Evolutionary conservation across 352 stramenopile genomes (phyloP).

Genomic region (Phytophthora podocarpi): DNA sequence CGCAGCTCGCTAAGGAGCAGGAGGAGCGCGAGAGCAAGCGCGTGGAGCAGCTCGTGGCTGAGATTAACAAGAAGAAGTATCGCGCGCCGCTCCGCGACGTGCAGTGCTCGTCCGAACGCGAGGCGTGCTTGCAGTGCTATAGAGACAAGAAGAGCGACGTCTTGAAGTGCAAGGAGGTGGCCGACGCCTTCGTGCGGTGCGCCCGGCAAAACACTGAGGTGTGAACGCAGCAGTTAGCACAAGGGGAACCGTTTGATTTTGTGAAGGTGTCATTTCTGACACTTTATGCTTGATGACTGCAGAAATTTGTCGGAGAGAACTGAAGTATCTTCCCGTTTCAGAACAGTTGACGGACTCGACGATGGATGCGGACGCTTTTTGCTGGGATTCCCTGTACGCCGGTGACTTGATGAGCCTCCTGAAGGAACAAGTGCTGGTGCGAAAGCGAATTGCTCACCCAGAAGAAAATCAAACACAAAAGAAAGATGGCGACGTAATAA

Average conservation of each 20-base stretch:
- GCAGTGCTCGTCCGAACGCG: slow-evolving; percentile 77
- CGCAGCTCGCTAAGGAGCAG: slow-evolving; percentile 69
- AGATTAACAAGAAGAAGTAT: slow-evolving; percentile 88
- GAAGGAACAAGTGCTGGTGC: slow-evolving; percentile 19
- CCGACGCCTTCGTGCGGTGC: slow-evolving; percentile 84
- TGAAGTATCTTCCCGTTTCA: slow-evolving; percentile 26
- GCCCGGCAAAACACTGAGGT: slow-evolving; percentile 84
- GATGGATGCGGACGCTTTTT: slow-evolving; percentile 11
- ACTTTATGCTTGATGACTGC: background rate
- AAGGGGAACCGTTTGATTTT: too few relatives aligned
- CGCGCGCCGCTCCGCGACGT: slow-evolving; percentile 80
- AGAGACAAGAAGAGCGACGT: slow-evolving; percentile 80
- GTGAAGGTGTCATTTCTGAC: background rate
- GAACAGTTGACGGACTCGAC: slow-evolving; percentile 6
- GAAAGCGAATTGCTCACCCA: slow-evolving; percentile 1
- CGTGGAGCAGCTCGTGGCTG: slow-evolving; percentile 75
- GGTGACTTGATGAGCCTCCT: slow-evolving; percentile 15
- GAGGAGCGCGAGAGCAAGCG: slow-evolving; percentile 69
- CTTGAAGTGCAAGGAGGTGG: slow-evolving; percentile 86
- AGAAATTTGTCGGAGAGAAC: slow-evolving; percentile 79
- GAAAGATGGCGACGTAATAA: slow-evolving; percentile 26
- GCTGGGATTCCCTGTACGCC: slow-evolving; percentile 4
- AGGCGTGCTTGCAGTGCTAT: slow-evolving; percentile 89
- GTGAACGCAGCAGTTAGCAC: slow-evolving; percentile 7
- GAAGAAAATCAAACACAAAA: slow-evolving; percentile 21